These are phyloP conservation scores for Lunularia cruciata DNA, from an alignment of 225 moss, liverwort and hornwort genomes.

Conservation along the genomic window DNA sequence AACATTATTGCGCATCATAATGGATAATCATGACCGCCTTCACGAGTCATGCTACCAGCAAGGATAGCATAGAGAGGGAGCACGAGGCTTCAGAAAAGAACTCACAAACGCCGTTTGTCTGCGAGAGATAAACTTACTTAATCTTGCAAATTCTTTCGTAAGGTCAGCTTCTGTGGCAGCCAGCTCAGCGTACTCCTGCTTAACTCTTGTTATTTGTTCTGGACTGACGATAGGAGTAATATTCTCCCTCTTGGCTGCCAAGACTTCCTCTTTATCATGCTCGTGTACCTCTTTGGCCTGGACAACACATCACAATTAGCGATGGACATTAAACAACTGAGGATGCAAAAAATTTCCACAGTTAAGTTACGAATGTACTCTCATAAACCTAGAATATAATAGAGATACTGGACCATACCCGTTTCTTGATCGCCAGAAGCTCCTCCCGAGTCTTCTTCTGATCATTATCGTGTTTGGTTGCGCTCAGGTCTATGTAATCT, in stretches of 20 bases:
- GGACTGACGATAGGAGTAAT: background rate
- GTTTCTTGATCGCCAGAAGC: conserved; percentile 57
- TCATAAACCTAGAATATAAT: background rate
- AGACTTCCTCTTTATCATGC: conserved; percentile 24
- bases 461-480: conserved; percentile 42
- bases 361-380: too few species aligned
- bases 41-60: background rate
- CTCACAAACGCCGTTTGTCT: background rate
- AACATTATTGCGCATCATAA: background rate
- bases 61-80: background rate
- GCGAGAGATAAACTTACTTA: conserved; percentile 5
- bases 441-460: conserved; percentile 58
- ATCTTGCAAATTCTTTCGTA: conserved; percentile 13
- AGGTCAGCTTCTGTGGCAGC: conserved; percentile 11
- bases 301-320: background rate
- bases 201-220: background rate
- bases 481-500: conserved; percentile 49
- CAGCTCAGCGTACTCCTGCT: conserved; percentile 7
- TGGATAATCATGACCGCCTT: background rate
- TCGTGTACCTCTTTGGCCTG: conserved; percentile 55
- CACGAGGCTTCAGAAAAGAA: background rate
- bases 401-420: conserved; percentile 33
- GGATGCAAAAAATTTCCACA: too few species aligned
- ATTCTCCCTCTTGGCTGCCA: conserved; percentile 7
- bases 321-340: too few species aligned